Evolutionary conservation across 2,329 filamentous ascomycete genomes (phyloP).

Genomic region (Cylindrodendrum hubeiense): DNA sequence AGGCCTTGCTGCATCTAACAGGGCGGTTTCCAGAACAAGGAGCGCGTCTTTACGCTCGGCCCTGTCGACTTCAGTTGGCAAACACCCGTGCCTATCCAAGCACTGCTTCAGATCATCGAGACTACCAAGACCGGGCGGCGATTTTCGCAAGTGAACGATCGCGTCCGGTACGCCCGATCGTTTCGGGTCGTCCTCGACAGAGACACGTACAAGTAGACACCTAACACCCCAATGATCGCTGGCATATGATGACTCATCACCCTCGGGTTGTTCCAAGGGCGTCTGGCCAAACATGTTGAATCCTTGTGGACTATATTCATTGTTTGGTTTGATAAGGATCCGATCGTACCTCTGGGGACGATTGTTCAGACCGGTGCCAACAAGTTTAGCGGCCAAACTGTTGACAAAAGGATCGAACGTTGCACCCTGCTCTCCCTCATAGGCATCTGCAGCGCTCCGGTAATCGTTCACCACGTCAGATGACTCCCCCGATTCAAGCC

Average conservation of each 20-base stretch:
- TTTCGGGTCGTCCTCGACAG: neutral
- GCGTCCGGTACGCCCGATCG: conserved; percentile 16
- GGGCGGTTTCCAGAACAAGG: conserved; percentile 55
- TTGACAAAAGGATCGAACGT: conserved; percentile 74
- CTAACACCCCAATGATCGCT: conserved; percentile 73
- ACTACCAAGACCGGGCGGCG: conserved; percentile 47
- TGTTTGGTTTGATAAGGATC: conserved; percentile 62
- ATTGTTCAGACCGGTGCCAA: conserved; percentile 60
- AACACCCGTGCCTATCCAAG: conserved; percentile 52
- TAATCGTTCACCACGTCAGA: conserved; percentile 41
- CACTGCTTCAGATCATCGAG: conserved; percentile 52
- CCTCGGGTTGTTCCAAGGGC: conserved; percentile 3
- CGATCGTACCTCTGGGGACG: conserved; percentile 76
- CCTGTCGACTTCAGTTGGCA: conserved; percentile 62
- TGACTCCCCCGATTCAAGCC: conserved; percentile 57
- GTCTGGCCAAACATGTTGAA: conserved; percentile 70
- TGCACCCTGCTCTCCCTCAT: conserved; percentile 72
- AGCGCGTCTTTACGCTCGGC: conserved; percentile 58
- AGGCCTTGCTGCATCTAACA: conserved; percentile 50
- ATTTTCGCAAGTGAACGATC: conserved; percentile 47
- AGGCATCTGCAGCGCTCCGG: conserved; percentile 51
- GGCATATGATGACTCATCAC: conserved; percentile 44
- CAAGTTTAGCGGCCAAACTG: conserved; percentile 63
- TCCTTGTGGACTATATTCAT: conserved; percentile 51
- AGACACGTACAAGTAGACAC: conserved; percentile 51